Base-by-base conservation (phyloP, 2,329 filamentous ascomycete genomes). In the Nemania serpens region DNA sequence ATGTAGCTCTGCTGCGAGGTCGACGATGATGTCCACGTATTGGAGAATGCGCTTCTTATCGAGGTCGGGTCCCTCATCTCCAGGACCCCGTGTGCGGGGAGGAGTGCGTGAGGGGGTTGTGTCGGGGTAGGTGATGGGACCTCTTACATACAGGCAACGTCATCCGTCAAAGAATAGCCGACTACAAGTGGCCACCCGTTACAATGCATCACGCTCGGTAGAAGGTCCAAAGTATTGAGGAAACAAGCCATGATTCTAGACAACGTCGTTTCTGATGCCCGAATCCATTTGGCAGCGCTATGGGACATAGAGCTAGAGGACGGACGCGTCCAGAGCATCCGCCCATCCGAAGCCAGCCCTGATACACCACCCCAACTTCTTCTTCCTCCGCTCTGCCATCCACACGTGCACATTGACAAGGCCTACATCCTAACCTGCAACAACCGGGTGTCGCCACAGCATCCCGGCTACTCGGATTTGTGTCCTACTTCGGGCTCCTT, bases 331-430 rank as follows among this genome's bases (percentile, higher is more conserved):
- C 59, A 61, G 17, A 61, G 49, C 22, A 66, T 70, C 41, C 49
- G 49, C n/a, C 67, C 64, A 37, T 64, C 67, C 10, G 18, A 61
- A 22, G 47, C 61, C 48, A 42, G 37, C 25, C 37, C 47, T 9
- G 57, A 59, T 43, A 64, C 55, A 11, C 61, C 66, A 11, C 63
- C 71, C 5, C 69, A 63, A 22, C 68, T 78, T 15, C 58, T 78
- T 2, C 65, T 78, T 5, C 75, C 76, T 5, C 49, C 76, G 2
- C 79, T 91, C 2, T 90, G 88, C 66, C 89, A 91, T 69, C 88
- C 89, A 7, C 89, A 91, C 66, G 84, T 91, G 52, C 89, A 91
- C 69, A 79, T 91, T 29, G 89, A 91, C 73, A 88, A 88, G 69
- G 81, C 84, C 41, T 88, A 84, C 66, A 74, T 88, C 29, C 77